These are phyloP conservation scores for Corinectria fuckeliana DNA, from an alignment of 2,329 filamentous ascomycete species.

Conservation along the genomic window DNA sequence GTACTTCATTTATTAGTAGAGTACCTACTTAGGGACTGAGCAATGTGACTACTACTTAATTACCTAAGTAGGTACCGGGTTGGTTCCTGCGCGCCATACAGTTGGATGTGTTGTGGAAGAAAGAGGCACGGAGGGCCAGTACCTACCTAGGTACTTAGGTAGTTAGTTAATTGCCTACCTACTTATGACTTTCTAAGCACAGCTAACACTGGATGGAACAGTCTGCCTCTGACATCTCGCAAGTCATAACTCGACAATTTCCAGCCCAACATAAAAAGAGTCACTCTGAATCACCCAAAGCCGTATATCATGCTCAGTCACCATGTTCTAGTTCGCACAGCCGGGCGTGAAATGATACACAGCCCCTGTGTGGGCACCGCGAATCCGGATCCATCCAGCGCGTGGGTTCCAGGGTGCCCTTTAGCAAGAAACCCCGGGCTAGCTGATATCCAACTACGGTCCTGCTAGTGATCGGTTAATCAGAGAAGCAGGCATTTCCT, in stretches of 20 bases:
- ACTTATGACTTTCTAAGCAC: too few relatives aligned
- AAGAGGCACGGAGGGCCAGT: background rate
- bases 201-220: too few relatives aligned
- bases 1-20: background rate
- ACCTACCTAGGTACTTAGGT: too few relatives aligned
- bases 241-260: background rate
- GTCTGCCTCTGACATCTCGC: background rate
- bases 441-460: too few relatives aligned
- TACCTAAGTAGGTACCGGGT: background rate
- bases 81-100: background rate
- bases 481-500: too few relatives aligned
- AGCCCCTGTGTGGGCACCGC: background rate
- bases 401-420: background rate
- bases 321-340: conserved; percentile 11
- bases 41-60: background rate
- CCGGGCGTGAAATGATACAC: conserved; percentile 3
- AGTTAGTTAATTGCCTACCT: too few relatives aligned
- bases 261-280: too few relatives aligned
- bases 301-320: too few relatives aligned
- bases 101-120: background rate
- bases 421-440: too few relatives aligned
- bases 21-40: background rate
- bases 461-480: too few relatives aligned
- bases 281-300: too few relatives aligned
- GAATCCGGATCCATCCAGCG: conserved; percentile 1